Percentiles rank a stretch among this genome's conserved stretches.
phyloP scores from a whole-genome alignment of 805 yeast genomes.

The Sugiyamaella chiloensis region DNA sequence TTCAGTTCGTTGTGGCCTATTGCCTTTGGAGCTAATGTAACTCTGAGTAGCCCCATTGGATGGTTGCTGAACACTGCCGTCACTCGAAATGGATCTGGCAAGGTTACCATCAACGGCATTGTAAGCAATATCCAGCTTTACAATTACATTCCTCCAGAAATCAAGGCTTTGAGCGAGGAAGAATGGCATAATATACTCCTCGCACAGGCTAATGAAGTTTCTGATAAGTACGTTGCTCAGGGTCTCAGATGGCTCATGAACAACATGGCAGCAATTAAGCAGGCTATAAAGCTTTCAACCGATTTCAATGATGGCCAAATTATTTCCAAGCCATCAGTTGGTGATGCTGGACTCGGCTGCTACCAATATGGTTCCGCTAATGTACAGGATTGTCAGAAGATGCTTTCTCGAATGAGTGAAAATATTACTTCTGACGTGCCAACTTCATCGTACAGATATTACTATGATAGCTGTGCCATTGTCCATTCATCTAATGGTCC shows the following conservation, averaged over 20 bases:
- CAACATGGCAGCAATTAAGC: neutral
- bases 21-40: slow-evolving; percentile 9
- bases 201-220: slow-evolving; percentile 1
- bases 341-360: slow-evolving; percentile 7
- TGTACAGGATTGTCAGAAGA: slow-evolving; percentile 6
- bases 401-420: slow-evolving; percentile 4
- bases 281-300: neutral
- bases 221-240: slow-evolving; percentile 3
- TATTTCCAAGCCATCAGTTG: slow-evolving; percentile 1
- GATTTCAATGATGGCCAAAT: neutral
- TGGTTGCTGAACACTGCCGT: slow-evolving; percentile 12
- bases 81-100: slow-evolving; percentile 5
- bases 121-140: slow-evolving; percentile 5
- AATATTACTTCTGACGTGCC: slow-evolving; percentile 4
- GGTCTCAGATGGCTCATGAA: slow-evolving; percentile 9
- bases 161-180: neutral
- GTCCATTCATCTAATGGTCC: slow-evolving; percentile 4
- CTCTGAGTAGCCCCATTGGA: slow-evolving; percentile 8
- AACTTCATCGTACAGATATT: slow-evolving; percentile 3
- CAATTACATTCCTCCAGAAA: slow-evolving; percentile 2
- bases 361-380: slow-evolving; percentile 6
- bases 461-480: slow-evolving; percentile 11
- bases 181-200: slow-evolving; percentile 10
- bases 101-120: slow-evolving; percentile 8
- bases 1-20: slow-evolving; percentile 12